phyloP scores from a whole-genome alignment of 345 rosid species.

The Hibiscus syriacus region DNA sequence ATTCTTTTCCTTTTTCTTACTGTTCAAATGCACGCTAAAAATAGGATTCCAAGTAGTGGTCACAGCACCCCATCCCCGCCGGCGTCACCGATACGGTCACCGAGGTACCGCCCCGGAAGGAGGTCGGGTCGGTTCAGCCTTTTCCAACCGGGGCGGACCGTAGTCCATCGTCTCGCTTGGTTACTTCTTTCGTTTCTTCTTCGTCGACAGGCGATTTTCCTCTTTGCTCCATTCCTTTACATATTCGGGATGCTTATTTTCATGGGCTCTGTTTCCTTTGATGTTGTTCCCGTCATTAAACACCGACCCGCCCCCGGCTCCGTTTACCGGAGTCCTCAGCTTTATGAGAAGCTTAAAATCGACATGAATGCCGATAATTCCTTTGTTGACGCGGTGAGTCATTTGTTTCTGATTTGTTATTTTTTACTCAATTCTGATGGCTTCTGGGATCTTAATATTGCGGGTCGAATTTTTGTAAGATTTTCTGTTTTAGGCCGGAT shows the following conservation, averaged over 20 bases:
- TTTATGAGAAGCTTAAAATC: constrained; percentile 69
- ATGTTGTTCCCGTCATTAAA: constrained; percentile 52
- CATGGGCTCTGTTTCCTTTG: constrained; percentile 95
- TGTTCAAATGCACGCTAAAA: constrained; percentile 71
- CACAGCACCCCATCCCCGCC: constrained; percentile 97
- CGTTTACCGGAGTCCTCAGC: constrained; percentile 83
- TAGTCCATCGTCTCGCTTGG: constrained; percentile 85
- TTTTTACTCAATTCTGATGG: neutral
- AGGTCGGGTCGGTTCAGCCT: constrained; percentile 48
- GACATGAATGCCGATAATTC: constrained; percentile 95
- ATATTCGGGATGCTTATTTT: constrained; percentile 89
- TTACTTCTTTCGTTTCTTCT: constrained; percentile 79
- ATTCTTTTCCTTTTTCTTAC: neutral
- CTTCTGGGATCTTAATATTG: constrained; percentile 1
- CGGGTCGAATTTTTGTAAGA: neutral
- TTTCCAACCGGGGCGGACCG: constrained; percentile 38
- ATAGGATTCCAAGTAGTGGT: constrained; percentile 85
- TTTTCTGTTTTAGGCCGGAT: neutral
- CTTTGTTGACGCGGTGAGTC: constrained; percentile 79
- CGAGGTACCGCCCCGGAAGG: constrained; percentile 71
- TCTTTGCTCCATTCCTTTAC: constrained; percentile 88
- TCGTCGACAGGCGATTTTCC: constrained; percentile 83
- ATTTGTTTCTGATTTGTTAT: neutral
- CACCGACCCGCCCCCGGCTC: constrained; percentile 83
- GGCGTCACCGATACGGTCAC: constrained; percentile 80